Base-by-base conservation (phyloP, 768 basidiomycete genomes). In the Suillus sp. region DNA sequence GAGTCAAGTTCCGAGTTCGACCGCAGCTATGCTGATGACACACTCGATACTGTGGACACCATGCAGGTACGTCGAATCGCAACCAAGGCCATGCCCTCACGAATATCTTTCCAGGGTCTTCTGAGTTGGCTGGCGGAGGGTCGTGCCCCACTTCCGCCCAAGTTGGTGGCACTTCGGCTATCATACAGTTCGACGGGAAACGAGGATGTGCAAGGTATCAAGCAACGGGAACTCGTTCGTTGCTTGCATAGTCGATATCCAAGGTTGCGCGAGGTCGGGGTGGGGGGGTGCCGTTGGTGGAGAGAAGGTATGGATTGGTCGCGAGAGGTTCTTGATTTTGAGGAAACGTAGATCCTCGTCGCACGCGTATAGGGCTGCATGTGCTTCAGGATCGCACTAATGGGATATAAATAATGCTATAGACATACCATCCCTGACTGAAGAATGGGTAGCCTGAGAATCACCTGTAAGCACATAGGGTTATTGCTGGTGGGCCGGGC, bases 211-310 rank as follows among this genome's bases (percentile, higher is more conserved):
- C 25, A 57, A 40, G 9, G 27, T 8, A 11, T 40, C 18, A 6
- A 20, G 18, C 56, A 57, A 40, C 38, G 18, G 10, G 38, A 40
- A 7, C 25, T 30, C 5, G 6, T 57, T 2, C 27, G 0, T 40
- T 40, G 38, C 10, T 20, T 57, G 38, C 38, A 42, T 20, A 16
- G 11, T 13, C 20, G 27, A 37, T 56, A 38, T 38, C 55, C 37
- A 10, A 56, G 14, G 27, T 37, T 56, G 22, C 16, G 16, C 9
- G 55, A 57, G 38, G 18, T 57, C 27, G n/a, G 40, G 27, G 11
- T 38, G 37, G 55, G 55, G 27, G 55, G 16, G 16, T 56, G 55
- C 10, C 55, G 37, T 20, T 56, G 37, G 55, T 56, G 55, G 55
- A 56, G 55, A 38, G 55, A 56, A 5, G 55, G 22, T 3, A 25